Percentiles rank a stretch among this genome's conserved stretches.
Evolutionary conservation across 2,329 filamentous ascomycete species (phyloP).

Genomic region (Pezicula radicicola): DNA sequence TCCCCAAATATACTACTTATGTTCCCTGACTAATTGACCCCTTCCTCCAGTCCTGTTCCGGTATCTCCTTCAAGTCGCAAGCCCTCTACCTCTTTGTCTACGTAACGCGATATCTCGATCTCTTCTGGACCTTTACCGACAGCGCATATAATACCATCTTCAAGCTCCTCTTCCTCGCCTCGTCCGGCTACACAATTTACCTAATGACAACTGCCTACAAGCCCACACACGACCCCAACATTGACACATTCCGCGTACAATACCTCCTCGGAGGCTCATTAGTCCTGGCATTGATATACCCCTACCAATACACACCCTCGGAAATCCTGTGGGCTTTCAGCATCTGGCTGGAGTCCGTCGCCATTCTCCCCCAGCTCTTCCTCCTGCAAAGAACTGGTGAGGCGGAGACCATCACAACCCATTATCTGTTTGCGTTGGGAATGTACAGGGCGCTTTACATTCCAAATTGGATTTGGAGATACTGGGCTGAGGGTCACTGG

Average conservation of each 20-base stretch:
- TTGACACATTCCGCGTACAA: conserved; percentile 96
- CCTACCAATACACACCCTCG: conserved; percentile 75
- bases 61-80: conserved; percentile 99
- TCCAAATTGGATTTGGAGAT: conserved; percentile 96
- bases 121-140: conserved; percentile 76
- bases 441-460: conserved; percentile 93
- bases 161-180: conserved; percentile 91
- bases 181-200: conserved; percentile 92
- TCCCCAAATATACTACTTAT: not conserved
- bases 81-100: conserved; percentile 93
- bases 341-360: conserved; percentile 96
- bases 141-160: conserved; percentile 86
- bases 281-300: conserved; percentile 76
- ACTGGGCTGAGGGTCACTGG: conserved; percentile 73
- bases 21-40: conserved; percentile 18
- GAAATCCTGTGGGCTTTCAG: conserved; percentile 98
- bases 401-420: conserved; percentile 98
- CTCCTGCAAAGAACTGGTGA: conserved; percentile 97
- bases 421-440: conserved; percentile 93
- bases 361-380: conserved; percentile 95
- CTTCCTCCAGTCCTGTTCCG: conserved; percentile 78
- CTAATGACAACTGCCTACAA: conserved; percentile 98
- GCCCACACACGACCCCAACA: conserved; percentile 93
- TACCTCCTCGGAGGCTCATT: conserved; percentile 84
- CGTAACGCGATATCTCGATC: conserved; percentile 87